Percentiles rank a stretch among this genome's conserved stretches.
Conservation (phyloP, 192 early-diverging fungal species). For the Coemansia sp. region DNA sequence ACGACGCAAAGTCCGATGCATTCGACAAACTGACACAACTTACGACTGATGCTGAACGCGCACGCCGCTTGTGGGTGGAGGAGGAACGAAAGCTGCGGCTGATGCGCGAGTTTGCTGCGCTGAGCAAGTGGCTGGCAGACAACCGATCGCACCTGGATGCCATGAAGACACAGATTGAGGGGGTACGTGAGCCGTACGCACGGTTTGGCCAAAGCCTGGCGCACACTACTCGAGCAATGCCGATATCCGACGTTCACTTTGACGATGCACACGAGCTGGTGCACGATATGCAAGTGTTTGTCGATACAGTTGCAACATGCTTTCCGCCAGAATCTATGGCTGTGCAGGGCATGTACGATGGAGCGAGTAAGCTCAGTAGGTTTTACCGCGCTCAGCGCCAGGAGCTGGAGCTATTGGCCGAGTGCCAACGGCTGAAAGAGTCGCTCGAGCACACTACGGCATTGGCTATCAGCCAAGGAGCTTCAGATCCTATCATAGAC, state of each 20-base stretch:
- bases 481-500: neutral
- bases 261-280: constrained; percentile 21
- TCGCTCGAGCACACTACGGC: constrained; percentile 33
- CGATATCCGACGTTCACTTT: constrained; percentile 31
- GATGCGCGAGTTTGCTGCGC: constrained; percentile 32
- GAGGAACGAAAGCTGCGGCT: constrained; percentile 44
- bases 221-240: constrained; percentile 43
- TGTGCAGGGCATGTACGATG: constrained; percentile 11
- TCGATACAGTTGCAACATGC: constrained; percentile 12
- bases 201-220: constrained; percentile 16
- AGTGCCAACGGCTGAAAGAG: constrained; percentile 29
- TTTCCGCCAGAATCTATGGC: constrained; percentile 9
- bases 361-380: constrained; percentile 15
- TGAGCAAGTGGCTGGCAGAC: constrained; percentile 24
- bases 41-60: constrained; percentile 18
- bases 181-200: constrained; percentile 21
- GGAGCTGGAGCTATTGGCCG: constrained; percentile 36
- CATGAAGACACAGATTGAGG: constrained; percentile 19
- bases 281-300: constrained; percentile 29
- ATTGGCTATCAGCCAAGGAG: constrained; percentile 25
- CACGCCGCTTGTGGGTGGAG: constrained; percentile 9
- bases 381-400: constrained; percentile 16
- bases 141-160: constrained; percentile 17
- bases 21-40: constrained; percentile 19
- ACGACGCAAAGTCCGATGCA: constrained; percentile 32